Conservation (phyloP, 805 yeast species). For the Lipomyces sp. region DNA sequence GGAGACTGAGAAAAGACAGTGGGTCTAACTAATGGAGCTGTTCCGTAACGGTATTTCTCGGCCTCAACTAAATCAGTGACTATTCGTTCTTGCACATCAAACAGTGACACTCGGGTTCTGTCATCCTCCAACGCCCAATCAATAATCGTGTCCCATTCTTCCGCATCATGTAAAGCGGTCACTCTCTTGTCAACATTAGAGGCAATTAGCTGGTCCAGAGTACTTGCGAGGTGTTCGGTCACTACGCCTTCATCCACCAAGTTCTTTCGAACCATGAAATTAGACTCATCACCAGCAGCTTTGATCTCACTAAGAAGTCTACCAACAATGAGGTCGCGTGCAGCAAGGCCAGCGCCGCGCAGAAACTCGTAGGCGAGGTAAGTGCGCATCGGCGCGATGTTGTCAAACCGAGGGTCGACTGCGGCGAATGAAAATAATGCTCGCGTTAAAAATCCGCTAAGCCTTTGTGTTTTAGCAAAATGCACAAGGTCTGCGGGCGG, state of each 20-base stretch:
- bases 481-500: too few relatives aligned
- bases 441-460: too few relatives aligned
- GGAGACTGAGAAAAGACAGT: too few relatives aligned
- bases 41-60: slow-evolving; percentile 3
- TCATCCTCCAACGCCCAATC: slow-evolving; percentile 9
- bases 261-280: slow-evolving; percentile 2
- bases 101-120: slow-evolving; percentile 2
- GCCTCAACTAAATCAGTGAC: neutral
- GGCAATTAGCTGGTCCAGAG: slow-evolving; percentile 3
- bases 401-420: neutral
- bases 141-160: slow-evolving; percentile 7
- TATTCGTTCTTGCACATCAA: slow-evolving; percentile 10
- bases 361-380: slow-evolving; percentile 13
- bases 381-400: slow-evolving; percentile 9
- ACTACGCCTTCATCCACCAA: slow-evolving; percentile 15
- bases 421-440: too few relatives aligned
- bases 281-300: neutral
- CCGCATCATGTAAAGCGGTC: neutral
- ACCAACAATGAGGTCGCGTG: slow-evolving; percentile 8
- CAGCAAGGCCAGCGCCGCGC: slow-evolving; percentile 14
- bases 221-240: slow-evolving; percentile 3
- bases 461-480: too few relatives aligned
- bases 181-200: neutral
- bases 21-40: neutral
- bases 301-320: neutral